phyloP scores from a whole-genome alignment of 164 flowering plant genomes.

The Aristolochia contorta region DNA sequence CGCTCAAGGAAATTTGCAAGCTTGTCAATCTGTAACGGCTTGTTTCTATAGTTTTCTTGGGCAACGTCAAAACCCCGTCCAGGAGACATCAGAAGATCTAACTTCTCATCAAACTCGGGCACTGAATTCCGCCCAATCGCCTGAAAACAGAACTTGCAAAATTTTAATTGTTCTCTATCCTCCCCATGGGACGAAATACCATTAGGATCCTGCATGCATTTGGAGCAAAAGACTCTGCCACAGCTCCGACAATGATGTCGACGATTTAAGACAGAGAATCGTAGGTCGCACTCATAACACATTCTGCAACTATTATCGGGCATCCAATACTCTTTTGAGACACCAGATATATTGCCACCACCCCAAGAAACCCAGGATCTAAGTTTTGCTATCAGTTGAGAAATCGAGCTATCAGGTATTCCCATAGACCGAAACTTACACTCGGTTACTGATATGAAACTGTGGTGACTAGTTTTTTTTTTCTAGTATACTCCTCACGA shows the following conservation, averaged over 20 bases:
- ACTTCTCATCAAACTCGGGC: constrained; percentile 36
- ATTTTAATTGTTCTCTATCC: constrained; percentile 16
- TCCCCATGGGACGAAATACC: constrained; percentile 16
- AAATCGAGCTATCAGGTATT: constrained; percentile 26
- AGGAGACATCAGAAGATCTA: constrained; percentile 50
- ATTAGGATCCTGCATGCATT: constrained; percentile 32
- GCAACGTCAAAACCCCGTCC: constrained; percentile 25
- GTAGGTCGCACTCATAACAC: constrained; percentile 42
- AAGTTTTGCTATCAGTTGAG: constrained; percentile 40
- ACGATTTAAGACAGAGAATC: constrained; percentile 16
- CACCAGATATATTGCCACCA: constrained; percentile 8
- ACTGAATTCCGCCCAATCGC: constrained; percentile 19
- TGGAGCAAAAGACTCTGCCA: constrained; percentile 42
- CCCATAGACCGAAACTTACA: constrained; percentile 9
- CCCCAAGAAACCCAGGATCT: constrained; percentile 51
- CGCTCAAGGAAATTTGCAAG: constrained; percentile 27
- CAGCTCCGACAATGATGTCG: constrained; percentile 52
- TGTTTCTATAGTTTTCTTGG: constrained; percentile 13
- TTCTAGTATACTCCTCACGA: neutral
- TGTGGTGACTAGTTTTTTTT: neutral
- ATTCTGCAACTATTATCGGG: constrained; percentile 23
- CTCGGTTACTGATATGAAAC: neutral
- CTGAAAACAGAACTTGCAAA: constrained; percentile 53
- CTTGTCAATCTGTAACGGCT: constrained; percentile 22
- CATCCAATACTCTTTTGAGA: constrained; percentile 26